A percentile compares a stretch with the other conserved stretches of the same genome.
Conservation (phyloP, 352 stramenopile genomes). For the Pythium vanterpoolii region DNA sequence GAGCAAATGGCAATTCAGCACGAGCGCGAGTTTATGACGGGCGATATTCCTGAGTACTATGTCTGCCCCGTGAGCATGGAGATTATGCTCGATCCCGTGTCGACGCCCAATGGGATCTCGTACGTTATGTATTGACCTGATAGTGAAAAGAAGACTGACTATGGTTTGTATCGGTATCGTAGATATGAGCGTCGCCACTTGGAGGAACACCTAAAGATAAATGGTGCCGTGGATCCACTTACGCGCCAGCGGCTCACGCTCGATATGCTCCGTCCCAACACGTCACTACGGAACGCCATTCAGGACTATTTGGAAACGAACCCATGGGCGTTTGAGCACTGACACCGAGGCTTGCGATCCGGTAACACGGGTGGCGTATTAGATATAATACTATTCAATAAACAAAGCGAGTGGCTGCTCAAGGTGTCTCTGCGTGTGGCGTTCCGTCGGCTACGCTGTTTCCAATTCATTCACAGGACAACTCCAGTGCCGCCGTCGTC, state of each 20-base stretch:
- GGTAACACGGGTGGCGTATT: too few species aligned
- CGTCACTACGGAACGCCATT: conserved; percentile 58
- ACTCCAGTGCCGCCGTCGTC: background rate
- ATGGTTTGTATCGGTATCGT: background rate
- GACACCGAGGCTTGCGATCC: background rate
- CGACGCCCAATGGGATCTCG: conserved; percentile 76
- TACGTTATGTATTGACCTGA: conserved; percentile 29
- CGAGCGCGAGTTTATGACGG: conserved; percentile 45
- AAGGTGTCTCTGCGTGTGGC: background rate
- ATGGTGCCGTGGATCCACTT: conserved; percentile 67
- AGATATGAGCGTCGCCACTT: conserved; percentile 63
- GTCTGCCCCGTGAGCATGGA: conserved; percentile 83
- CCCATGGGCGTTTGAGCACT: conserved; percentile 74
- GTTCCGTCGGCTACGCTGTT: background rate
- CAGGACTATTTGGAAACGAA: conserved; percentile 74
- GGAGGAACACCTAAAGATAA: conserved; percentile 64
- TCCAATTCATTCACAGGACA: background rate
- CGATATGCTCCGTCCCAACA: conserved; percentile 75
- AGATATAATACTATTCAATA: too few species aligned
- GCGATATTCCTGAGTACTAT: conserved; percentile 75
- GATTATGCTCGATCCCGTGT: conserved; percentile 76
- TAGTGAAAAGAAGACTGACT: too few species aligned
- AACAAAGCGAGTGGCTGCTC: background rate
- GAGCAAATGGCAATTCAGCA: conserved; percentile 45
- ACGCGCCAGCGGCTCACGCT: conserved; percentile 59